Percentiles rank a stretch among this genome's conserved stretches.
Evolutionary conservation across 1,284 basidiomycete species (phyloP).

Genomic region (Mycosarcoma mackinlayi): DNA sequence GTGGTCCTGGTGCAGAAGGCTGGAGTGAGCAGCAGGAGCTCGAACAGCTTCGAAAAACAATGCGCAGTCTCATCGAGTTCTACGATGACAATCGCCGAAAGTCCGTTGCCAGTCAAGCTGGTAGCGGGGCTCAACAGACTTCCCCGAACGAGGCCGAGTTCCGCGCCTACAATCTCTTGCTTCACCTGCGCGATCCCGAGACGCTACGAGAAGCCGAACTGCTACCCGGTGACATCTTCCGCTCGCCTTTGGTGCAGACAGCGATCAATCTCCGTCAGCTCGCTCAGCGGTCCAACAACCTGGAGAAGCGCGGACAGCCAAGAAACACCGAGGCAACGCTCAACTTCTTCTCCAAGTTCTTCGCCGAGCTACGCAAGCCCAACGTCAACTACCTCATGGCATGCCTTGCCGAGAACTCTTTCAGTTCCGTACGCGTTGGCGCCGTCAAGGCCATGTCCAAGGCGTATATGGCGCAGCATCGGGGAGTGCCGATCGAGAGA

Average conservation of each 20-base stretch:
- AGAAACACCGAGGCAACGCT: slow-evolving; percentile 72
- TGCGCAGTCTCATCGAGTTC: slow-evolving; percentile 90
- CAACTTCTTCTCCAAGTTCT: slow-evolving; percentile 74
- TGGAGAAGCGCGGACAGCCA: slow-evolving; percentile 69
- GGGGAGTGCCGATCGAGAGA: slow-evolving; percentile 51
- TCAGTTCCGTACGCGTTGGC: slow-evolving; percentile 71
- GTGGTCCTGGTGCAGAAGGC: slow-evolving; percentile 70
- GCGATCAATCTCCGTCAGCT: slow-evolving; percentile 82
- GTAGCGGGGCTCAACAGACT: slow-evolving; percentile 73
- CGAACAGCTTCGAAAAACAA: slow-evolving; percentile 87
- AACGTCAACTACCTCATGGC: slow-evolving; percentile 71
- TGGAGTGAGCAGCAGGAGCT: slow-evolving; percentile 83
- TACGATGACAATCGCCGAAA: slow-evolving; percentile 77
- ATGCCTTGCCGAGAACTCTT: slow-evolving; percentile 72
- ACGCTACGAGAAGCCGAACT: slow-evolving; percentile 77
- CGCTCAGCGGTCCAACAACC: slow-evolving; percentile 81
- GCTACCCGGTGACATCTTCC: slow-evolving; percentile 79
- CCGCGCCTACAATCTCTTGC: slow-evolving; percentile 90
- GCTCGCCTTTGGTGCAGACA: slow-evolving; percentile 81
- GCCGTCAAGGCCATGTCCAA: slow-evolving; percentile 71
- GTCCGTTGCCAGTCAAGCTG: slow-evolving; percentile 2
- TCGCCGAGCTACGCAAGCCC: slow-evolving; percentile 69
- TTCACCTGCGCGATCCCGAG: slow-evolving; percentile 87
- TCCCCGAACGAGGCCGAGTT: slow-evolving; percentile 92
- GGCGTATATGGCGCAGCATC: slow-evolving; percentile 70